These are phyloP conservation scores for Quercus robur DNA, from an alignment of 306 rosid genomes.

Conservation along the genomic window DNA sequence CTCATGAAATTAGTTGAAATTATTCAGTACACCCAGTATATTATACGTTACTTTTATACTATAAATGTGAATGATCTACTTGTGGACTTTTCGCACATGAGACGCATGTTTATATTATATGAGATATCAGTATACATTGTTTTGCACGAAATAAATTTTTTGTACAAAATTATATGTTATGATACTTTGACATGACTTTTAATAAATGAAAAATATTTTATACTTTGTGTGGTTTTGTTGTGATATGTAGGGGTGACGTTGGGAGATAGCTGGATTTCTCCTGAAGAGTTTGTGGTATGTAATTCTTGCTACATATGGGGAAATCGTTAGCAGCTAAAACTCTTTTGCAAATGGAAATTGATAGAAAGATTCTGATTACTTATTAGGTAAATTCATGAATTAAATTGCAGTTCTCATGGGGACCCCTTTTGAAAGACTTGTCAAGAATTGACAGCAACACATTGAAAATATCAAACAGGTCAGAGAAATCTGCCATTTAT, in stretches of 20 bases:
- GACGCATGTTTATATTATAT: too few relatives aligned
- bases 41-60: too few relatives aligned
- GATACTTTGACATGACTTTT: too few relatives aligned
- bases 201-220: not conserved
- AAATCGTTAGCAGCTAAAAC: not conserved
- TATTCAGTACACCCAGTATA: too few relatives aligned
- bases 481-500: too few relatives aligned
- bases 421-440: not conserved
- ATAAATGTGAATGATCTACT: too few relatives aligned
- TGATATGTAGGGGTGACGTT: not conserved
- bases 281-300: not conserved
- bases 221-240: not conserved
- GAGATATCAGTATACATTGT: too few relatives aligned
- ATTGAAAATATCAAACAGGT: not conserved
- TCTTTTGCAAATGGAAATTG: not conserved
- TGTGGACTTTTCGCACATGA: too few relatives aligned
- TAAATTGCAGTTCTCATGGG: not conserved
- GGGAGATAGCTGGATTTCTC: not conserved
- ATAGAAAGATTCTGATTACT: not conserved
- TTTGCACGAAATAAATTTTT: too few relatives aligned
- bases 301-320: not conserved
- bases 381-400: not conserved
- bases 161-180: too few relatives aligned
- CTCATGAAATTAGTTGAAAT: too few relatives aligned
- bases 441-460: not conserved